Percentiles rank a stretch among this genome's conserved stretches.
phyloP scores from a whole-genome alignment of 176 grass and related monocot species.

The Zoysia japonica region DNA sequence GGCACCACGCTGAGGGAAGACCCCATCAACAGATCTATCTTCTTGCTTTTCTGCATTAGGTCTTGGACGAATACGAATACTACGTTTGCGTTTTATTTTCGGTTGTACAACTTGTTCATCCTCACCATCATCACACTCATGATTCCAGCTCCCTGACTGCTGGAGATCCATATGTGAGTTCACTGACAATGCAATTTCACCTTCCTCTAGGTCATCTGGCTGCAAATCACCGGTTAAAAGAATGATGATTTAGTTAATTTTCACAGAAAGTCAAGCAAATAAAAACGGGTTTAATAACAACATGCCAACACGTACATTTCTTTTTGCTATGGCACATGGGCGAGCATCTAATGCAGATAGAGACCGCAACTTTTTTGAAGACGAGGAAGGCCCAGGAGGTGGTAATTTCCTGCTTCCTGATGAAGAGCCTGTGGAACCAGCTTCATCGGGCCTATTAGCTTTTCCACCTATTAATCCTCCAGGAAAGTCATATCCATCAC shows the following conservation, averaged over 20 bases:
- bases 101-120: constrained; percentile 89
- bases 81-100: constrained; percentile 92
- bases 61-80: constrained; percentile 83
- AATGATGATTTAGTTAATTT: constrained; percentile 15
- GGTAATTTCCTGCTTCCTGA: constrained; percentile 82
- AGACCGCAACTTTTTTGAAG: constrained; percentile 85
- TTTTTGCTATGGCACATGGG: constrained; percentile 64
- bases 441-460: constrained; percentile 68
- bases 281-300: constrained; percentile 11
- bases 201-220: constrained; percentile 94
- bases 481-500: constrained; percentile 47
- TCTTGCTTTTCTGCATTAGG: constrained; percentile 66
- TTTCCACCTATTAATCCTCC: constrained; percentile 41
- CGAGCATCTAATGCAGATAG: constrained; percentile 82
- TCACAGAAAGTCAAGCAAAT: constrained; percentile 15
- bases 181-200: constrained; percentile 93
- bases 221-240: constrained; percentile 51
- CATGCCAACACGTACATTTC: constrained; percentile 54
- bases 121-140: constrained; percentile 80
- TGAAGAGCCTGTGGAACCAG: constrained; percentile 82
- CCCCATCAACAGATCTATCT: constrained; percentile 65
- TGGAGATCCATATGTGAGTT: constrained; percentile 87
- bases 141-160: constrained; percentile 76
- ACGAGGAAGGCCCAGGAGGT: constrained; percentile 58
- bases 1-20: constrained; percentile 49